Conservation (phyloP, 306 rosid genomes). For the Lupinus albus region DNA sequence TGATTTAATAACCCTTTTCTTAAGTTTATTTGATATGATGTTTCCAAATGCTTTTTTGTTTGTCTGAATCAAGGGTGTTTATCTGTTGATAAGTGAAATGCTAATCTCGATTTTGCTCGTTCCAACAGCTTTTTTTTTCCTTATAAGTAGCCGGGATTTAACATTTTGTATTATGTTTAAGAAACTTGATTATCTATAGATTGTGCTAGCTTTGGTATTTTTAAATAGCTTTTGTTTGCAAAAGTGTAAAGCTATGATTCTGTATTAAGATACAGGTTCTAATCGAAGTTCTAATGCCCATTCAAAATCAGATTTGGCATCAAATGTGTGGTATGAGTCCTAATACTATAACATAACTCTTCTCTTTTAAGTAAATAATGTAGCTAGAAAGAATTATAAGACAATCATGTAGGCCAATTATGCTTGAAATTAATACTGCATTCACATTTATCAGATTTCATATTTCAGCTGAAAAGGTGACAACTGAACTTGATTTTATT, state of each 20-base stretch:
- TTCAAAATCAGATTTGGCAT: neutral
- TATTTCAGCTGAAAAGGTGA: slow-evolving; percentile 1
- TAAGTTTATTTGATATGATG: neutral
- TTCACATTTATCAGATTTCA: neutral
- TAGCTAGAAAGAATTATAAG: neutral
- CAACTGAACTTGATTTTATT: neutral
- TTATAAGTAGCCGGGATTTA: too few species aligned
- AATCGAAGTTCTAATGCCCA: neutral
- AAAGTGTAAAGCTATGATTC: neutral
- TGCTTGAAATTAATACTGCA: neutral
- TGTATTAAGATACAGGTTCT: neutral
- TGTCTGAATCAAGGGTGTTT: too few species aligned
- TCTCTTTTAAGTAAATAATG: neutral
- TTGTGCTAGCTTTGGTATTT: too few species aligned
- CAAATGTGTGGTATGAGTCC: neutral
- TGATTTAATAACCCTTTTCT: neutral
- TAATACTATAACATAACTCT: slow-evolving; percentile 13
- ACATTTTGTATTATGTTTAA: too few species aligned
- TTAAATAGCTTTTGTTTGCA: neutral
- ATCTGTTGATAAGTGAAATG: too few species aligned
- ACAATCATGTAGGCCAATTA: neutral
- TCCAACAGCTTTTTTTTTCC: too few species aligned
- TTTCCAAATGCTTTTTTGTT: too few species aligned
- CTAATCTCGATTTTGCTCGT: too few species aligned
- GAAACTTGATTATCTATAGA: too few species aligned